Conservation (phyloP, 306 rosid species). For the Acmispon strigosus region DNA sequence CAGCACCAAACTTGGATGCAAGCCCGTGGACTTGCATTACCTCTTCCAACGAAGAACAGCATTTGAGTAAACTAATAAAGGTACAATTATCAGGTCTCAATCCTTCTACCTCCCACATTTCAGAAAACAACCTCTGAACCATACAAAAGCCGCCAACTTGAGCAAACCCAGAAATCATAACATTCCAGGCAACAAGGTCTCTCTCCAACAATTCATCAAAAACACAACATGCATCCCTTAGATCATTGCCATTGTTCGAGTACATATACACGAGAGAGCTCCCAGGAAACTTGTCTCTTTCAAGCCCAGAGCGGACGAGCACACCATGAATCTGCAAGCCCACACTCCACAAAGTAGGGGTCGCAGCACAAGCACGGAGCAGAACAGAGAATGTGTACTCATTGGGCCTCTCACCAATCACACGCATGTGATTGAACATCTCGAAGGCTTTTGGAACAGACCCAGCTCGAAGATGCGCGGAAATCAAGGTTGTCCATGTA, state of each 20-base stretch:
- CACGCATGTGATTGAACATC: slow-evolving; percentile 39
- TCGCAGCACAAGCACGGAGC: slow-evolving; percentile 35
- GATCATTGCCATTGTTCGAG: slow-evolving; percentile 22
- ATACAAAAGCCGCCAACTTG: slow-evolving; percentile 28
- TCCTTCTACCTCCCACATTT: slow-evolving; percentile 32
- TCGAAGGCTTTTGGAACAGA: slow-evolving; percentile 28
- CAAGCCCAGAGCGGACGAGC: slow-evolving; percentile 36
- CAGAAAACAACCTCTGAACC: slow-evolving; percentile 40
- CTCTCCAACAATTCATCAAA: slow-evolving; percentile 36
- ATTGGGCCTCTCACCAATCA: slow-evolving; percentile 35
- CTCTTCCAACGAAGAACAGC: slow-evolving; percentile 32
- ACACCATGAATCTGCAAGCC: slow-evolving; percentile 49
- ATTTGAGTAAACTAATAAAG: slow-evolving; percentile 34
- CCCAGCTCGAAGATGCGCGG: slow-evolving; percentile 35
- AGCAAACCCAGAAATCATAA: slow-evolving; percentile 51
- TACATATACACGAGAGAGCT: slow-evolving; percentile 44
- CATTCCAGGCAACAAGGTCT: slow-evolving; percentile 51
- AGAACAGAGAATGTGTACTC: slow-evolving; percentile 38
- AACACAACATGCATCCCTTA: slow-evolving; percentile 16
- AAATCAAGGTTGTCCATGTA: slow-evolving; percentile 49
- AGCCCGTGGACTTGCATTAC: slow-evolving; percentile 40
- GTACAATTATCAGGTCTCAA: slow-evolving; percentile 37
- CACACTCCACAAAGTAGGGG: slow-evolving; percentile 7
- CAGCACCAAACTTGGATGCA: slow-evolving; percentile 34
- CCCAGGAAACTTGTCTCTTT: slow-evolving; percentile 39